Evolutionary conservation across 2,329 filamentous ascomycete species (phyloP), one percentile per base, ranked within the genome.

Genomic region (Onygena corvina): DNA sequence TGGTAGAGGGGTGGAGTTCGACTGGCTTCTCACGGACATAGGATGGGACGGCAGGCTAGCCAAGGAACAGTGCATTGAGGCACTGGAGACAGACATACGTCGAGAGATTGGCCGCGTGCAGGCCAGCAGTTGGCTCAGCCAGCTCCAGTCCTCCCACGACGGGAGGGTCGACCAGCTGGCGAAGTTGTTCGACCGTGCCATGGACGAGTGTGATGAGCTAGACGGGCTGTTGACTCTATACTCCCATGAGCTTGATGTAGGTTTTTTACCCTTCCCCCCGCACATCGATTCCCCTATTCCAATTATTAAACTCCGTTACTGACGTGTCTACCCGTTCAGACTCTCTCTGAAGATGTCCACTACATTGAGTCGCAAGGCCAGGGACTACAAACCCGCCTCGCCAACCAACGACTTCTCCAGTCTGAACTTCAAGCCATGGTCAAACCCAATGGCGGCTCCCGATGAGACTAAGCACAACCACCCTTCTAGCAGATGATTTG

Each of bases 301-400:
- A 6, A 9, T 23, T 25, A 30, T 20, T 16, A 5, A 29, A 11
- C 4, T 29, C 18, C 11, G 27, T 30, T 54, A 55, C 63, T 67
- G 53, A 64, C 49, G 48, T 30, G 16, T 16, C 25, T 7, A 20
- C 52, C 21, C 36, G 6, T 14, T 12, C 60, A 93, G 84, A 96
- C 89, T 45, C 75, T 98, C 25, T 88, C 89, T 50, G 90, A 96
- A 46, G 92, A 98, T 59, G 93, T 98, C 58, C 83, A 88, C 2
- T 96, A 93, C 63, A 96, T 98, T 56, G 92, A 98, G 69, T 88
- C 92, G 1, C 92, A 98, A 66, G 89, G 87, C 4, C 90, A 98
- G 68, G 92, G 92, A 71, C 72, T 98, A 42, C 92, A 98, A 61
- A 90, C 98, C 4, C 92, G 96, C 67, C 90, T 90, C 16, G 87